A percentile compares a stretch with the other conserved stretches of the same genome.
phyloP scores from a whole-genome alignment of 2,329 filamentous ascomycete genomes.

The Xylariales sp. region DNA sequence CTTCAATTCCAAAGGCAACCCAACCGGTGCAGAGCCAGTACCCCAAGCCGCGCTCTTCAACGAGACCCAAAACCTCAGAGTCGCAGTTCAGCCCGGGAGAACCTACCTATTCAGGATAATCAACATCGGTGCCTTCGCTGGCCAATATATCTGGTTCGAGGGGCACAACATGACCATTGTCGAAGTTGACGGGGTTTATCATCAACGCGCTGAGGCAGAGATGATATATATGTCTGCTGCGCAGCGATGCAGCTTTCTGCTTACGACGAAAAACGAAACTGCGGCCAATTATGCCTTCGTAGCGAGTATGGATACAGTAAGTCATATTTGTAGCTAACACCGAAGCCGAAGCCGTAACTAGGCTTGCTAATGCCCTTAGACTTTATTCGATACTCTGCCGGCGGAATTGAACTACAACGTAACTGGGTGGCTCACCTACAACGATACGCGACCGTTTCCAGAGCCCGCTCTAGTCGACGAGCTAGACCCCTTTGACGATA shows the following conservation, averaged over 20 bases:
- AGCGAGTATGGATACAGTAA: slow-evolving; percentile 74
- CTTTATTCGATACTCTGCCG: slow-evolving; percentile 76
- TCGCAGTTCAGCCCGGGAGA: slow-evolving; percentile 72
- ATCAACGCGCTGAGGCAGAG: slow-evolving; percentile 67
- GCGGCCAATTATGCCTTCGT: slow-evolving; percentile 74
- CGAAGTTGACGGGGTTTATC: slow-evolving; percentile 79
- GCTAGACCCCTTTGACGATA: slow-evolving; percentile 79
- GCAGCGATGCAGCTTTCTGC: slow-evolving; percentile 72
- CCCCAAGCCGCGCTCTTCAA: slow-evolving; percentile 78
- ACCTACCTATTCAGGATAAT: slow-evolving; percentile 80
- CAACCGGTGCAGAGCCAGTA: slow-evolving; percentile 71
- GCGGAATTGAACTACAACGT: slow-evolving; percentile 74
- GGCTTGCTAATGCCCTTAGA: slow-evolving; percentile 52
- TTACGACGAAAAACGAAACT: slow-evolving; percentile 72
- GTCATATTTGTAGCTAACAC: slow-evolving; percentile 38
- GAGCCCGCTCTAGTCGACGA: slow-evolving; percentile 67
- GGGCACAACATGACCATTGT: slow-evolving; percentile 75
- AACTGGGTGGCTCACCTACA: slow-evolving; percentile 73
- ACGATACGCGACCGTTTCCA: slow-evolving; percentile 59
- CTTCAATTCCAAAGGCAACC: slow-evolving; percentile 67
- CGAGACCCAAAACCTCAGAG: slow-evolving; percentile 70
- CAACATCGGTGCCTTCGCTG: slow-evolving; percentile 78
- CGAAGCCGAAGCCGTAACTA: background rate
- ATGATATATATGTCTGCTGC: slow-evolving; percentile 75
- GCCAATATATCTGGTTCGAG: slow-evolving; percentile 75